Evolutionary conservation across 2,329 filamentous ascomycete genomes (phyloP).

Genomic region (Bipolaris cookei): DNA sequence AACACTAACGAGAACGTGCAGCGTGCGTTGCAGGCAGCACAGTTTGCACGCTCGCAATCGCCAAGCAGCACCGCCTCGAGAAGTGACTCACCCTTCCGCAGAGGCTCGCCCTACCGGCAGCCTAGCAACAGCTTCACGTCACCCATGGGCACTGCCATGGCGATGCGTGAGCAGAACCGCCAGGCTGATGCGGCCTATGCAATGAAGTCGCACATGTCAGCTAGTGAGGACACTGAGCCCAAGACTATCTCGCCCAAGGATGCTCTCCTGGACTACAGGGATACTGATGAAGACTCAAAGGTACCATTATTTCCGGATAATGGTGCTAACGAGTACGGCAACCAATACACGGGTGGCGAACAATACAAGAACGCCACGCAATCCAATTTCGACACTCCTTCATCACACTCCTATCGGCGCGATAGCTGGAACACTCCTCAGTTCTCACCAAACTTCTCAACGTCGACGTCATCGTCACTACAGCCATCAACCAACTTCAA

Average conservation of each 20-base stretch:
- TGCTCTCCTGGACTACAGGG: conserved; percentile 82
- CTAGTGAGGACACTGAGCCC: conserved; percentile 54
- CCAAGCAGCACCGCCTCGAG: conserved; percentile 61
- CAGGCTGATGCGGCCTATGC: conserved; percentile 62
- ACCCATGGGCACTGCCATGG: conserved; percentile 60
- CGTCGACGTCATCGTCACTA: conserved; percentile 38
- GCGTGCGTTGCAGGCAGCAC: conserved; percentile 79
- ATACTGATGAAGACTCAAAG: conserved; percentile 71
- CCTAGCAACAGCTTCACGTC: conserved; percentile 52
- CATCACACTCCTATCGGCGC: conserved; percentile 42
- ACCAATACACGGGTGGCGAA: conserved; percentile 53
- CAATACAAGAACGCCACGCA: conserved; percentile 48
- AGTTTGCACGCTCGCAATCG: conserved; percentile 68
- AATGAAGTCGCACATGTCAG: conserved; percentile 49
- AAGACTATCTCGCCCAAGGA: conserved; percentile 96
- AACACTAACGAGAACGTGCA: conserved; percentile 63
- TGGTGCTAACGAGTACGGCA: conserved; percentile 59
- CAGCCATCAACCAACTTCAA: conserved; percentile 51
- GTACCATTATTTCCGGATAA: conserved; percentile 76
- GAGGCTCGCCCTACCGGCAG: conserved; percentile 62
- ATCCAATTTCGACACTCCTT: conserved; percentile 45
- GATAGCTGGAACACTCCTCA: conserved; percentile 47
- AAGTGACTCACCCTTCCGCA: conserved; percentile 81
- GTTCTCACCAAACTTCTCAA: conserved; percentile 44
- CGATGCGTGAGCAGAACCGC: conserved; percentile 67